phyloP scores from a whole-genome alignment of 1,284 basidiomycete species.

The Xanthoconium separans region DNA sequence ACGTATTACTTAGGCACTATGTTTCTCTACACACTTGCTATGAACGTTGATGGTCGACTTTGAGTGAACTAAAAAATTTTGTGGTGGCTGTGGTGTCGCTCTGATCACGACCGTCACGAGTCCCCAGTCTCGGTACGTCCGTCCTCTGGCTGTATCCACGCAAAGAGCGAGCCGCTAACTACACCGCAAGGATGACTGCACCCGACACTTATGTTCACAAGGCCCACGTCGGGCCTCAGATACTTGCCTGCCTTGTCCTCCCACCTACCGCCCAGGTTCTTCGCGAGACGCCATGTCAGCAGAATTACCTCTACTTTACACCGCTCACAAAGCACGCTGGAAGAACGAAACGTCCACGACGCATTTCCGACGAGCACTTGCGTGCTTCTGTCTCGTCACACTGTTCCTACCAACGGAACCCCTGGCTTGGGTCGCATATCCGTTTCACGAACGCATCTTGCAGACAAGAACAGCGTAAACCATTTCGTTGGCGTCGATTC shows the following conservation, averaged over 20 bases:
- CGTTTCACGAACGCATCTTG: neutral
- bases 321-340: neutral
- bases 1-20: conserved; percentile 36
- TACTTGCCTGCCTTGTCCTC: conserved; percentile 28
- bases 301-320: conserved; percentile 4
- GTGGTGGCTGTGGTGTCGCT: conserved; percentile 5
- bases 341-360: conserved; percentile 3
- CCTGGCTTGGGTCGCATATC: neutral
- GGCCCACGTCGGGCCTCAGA: conserved; percentile 68
- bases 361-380: neutral
- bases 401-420: neutral
- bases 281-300: conserved; percentile 6
- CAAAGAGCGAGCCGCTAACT: conserved; percentile 6
- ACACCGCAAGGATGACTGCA: conserved; percentile 63
- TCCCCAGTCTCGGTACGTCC: conserved; percentile 53
- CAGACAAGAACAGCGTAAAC: conserved; percentile 3
- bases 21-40: conserved; percentile 38
- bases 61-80: too few relatives aligned
- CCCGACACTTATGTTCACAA: conserved; percentile 74
- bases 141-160: neutral
- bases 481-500: conserved; percentile 7
- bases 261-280: conserved; percentile 15
- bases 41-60: conserved; percentile 29
- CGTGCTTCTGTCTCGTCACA: neutral
- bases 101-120: conserved; percentile 11